Evolutionary conservation across 2,329 filamentous ascomycete genomes (phyloP).

Genomic region (Cucurbitaria berberidis): DNA sequence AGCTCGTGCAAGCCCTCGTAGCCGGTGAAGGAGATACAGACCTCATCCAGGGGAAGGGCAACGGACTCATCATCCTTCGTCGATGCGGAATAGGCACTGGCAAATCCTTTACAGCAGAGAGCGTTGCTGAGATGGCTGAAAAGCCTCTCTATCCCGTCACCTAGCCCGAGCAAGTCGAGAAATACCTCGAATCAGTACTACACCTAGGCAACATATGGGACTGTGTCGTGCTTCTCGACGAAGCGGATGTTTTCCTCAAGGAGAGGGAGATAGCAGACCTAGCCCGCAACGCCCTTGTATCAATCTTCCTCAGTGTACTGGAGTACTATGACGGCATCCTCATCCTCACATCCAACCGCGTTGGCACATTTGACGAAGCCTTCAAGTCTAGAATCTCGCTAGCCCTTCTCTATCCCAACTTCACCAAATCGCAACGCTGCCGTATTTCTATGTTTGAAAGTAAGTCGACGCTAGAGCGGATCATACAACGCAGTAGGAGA

Average conservation of each 20-base stretch:
- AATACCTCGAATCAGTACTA: constrained; percentile 52
- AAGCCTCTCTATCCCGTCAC: constrained; percentile 31
- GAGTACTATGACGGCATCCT: constrained; percentile 47
- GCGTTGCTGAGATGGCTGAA: constrained; percentile 16
- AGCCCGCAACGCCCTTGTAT: constrained; percentile 25
- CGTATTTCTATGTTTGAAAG: constrained; percentile 15
- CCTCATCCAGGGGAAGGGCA: constrained; percentile 34
- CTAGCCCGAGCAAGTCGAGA: constrained; percentile 51
- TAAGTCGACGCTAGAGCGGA: too few species aligned
- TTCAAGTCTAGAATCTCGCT: constrained; percentile 44
- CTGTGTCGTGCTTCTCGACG: constrained; percentile 58
- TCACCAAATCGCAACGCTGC: background rate
- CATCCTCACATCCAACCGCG: constrained; percentile 49
- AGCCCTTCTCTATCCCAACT: constrained; percentile 10
- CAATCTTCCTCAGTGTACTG: constrained; percentile 28
- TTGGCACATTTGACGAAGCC: constrained; percentile 47
- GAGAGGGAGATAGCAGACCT: constrained; percentile 18
- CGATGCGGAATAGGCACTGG: constrained; percentile 19
- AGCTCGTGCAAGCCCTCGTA: constrained; percentile 1
- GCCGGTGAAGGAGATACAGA: background rate
- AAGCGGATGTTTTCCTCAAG: constrained; percentile 50
- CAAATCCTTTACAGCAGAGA: constrained; percentile 21
- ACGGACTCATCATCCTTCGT: constrained; percentile 20
- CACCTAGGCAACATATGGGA: constrained; percentile 56
- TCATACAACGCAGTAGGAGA: too few species aligned